These are phyloP conservation scores for Mycosphaerella sp. DNA, from an alignment of 2,329 filamentous ascomycete genomes.

Conservation along the genomic window DNA sequence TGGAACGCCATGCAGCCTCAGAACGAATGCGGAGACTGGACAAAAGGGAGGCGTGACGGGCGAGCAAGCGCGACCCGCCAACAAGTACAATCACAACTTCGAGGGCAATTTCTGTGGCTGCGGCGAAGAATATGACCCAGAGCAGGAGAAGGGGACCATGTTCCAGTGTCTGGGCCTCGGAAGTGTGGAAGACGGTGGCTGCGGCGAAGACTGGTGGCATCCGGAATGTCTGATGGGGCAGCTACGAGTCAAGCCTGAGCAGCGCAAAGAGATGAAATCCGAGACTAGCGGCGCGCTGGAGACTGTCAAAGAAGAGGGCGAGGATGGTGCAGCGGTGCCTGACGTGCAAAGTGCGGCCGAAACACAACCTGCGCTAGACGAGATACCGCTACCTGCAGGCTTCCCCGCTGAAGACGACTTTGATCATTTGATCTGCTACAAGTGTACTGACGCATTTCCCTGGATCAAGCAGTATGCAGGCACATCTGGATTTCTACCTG, in stretches of 20 bases:
- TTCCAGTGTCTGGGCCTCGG: conserved; percentile 91
- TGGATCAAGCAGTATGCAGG: conserved; percentile 91
- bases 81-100: conserved; percentile 96
- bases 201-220: conserved; percentile 97
- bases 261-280: conserved; percentile 22
- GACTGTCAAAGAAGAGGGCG: conserved; percentile 28
- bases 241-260: conserved; percentile 56
- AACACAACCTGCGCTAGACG: conserved; percentile 45
- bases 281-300: conserved; percentile 20
- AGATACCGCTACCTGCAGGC: conserved; percentile 67
- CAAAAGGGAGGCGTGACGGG: conserved; percentile 70
- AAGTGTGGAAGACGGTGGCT: conserved; percentile 72
- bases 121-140: conserved; percentile 76
- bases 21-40: conserved; percentile 65
- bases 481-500: conserved; percentile 68
- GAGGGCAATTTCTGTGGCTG: conserved; percentile 89
- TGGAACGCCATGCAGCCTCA: conserved; percentile 67
- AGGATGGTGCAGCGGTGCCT: conserved; percentile 31
- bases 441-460: conserved; percentile 77
- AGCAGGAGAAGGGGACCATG: conserved; percentile 93
- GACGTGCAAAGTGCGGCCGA: conserved; percentile 42
- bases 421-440: conserved; percentile 86
- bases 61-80: conserved; percentile 63
- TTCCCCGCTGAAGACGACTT: conserved; percentile 89
- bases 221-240: conserved; percentile 84